A percentile compares a stretch with the other conserved stretches of the same genome.
Conservation (phyloP, 2,329 filamentous ascomycete species). For the Teratosphaeria epicoccoides region DNA sequence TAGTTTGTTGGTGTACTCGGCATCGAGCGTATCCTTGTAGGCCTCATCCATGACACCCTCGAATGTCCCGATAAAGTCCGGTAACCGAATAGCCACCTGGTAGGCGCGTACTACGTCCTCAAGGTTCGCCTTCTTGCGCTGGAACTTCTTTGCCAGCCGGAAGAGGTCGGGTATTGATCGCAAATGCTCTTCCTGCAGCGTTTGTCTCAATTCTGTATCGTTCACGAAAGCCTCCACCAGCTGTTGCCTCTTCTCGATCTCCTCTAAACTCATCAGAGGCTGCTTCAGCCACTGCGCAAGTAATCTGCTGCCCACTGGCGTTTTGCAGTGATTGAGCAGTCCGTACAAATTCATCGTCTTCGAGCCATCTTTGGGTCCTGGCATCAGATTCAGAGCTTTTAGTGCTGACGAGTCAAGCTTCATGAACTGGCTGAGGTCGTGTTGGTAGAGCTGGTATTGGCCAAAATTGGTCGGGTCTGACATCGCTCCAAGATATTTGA, state of each 20-base stretch:
- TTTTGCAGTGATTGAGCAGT: conserved; percentile 94
- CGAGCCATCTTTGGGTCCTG: conserved; percentile 82
- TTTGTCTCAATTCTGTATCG: conserved; percentile 87
- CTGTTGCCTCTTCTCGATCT: conserved; percentile 86
- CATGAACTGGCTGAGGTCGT: conserved; percentile 95
- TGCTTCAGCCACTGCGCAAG: conserved; percentile 97
- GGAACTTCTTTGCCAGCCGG: conserved; percentile 85
- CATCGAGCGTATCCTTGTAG: conserved; percentile 78
- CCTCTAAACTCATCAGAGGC: conserved; percentile 78
- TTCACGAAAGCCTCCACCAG: conserved; percentile 89
- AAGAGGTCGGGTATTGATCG: conserved; percentile 90
- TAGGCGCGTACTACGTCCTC: conserved; percentile 95
- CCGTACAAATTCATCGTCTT: conserved; percentile 97
- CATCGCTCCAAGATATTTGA: conserved; percentile 86
- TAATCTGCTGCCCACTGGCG: conserved; percentile 78
- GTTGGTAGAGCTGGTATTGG: conserved; percentile 93
- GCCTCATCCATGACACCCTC: conserved; percentile 92
- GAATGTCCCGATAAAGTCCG: conserved; percentile 78
- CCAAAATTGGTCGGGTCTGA: conserved; percentile 92
- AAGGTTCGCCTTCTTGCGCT: conserved; percentile 77
- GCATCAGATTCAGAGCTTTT: conserved; percentile 94
- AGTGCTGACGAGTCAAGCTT: conserved; percentile 91
- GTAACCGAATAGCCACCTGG: conserved; percentile 83
- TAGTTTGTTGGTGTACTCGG: conserved; percentile 76
- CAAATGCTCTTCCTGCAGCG: conserved; percentile 92